phyloP scores from a whole-genome alignment of 306 rosid genomes.

The peach (Prunus persica) region Prunus_persica_NCBIv2 NC_034013.1:12792501-12793000 shows the following conservation, averaged over 20 bases:
- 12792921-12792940: slow-evolving; percentile 38
- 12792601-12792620: slow-evolving; percentile 13
- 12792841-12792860: slow-evolving; percentile 15
- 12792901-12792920: slow-evolving; percentile 31
- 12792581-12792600: neutral
- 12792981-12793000: slow-evolving; percentile 44
- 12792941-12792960: slow-evolving; percentile 40
- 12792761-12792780: slow-evolving; percentile 12
- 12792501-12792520: too few species aligned
- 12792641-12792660: slow-evolving; percentile 16
- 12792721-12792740: slow-evolving; percentile 31
- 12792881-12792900: slow-evolving; percentile 37
- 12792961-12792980: slow-evolving; percentile 29
- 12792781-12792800: slow-evolving; percentile 12
- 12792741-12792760: slow-evolving; percentile 28
- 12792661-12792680: slow-evolving; percentile 8
- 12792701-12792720: slow-evolving; percentile 13
- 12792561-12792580: neutral
- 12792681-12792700: slow-evolving; percentile 10
- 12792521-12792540: neutral
- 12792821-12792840: slow-evolving; percentile 12
- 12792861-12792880: slow-evolving; percentile 36
- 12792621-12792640: slow-evolving; percentile 22
- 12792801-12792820: slow-evolving; percentile 21
- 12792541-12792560: neutral